These are phyloP conservation scores for Linderniella brevidens DNA, from an alignment of 257 asterid species.

Conservation along the genomic window DNA sequence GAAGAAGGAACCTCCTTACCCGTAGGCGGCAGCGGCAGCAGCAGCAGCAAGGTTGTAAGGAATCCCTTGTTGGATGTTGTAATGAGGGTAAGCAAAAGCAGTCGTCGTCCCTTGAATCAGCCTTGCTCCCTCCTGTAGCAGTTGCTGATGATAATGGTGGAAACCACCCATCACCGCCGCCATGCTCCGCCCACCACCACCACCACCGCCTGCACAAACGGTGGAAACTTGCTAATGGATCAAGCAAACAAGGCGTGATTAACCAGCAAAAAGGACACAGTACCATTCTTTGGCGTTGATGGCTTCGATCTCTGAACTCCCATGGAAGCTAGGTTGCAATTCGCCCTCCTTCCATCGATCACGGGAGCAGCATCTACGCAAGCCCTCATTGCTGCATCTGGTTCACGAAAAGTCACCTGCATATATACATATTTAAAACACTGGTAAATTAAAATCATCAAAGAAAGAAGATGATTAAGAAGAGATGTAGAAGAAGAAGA, in stretches of 20 bases:
- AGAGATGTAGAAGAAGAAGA: neutral
- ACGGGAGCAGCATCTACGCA: slow-evolving; percentile 89
- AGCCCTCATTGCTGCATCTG: slow-evolving; percentile 94
- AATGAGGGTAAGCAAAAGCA: slow-evolving; percentile 71
- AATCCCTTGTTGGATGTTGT: slow-evolving; percentile 85
- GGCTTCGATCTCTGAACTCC: slow-evolving; percentile 96
- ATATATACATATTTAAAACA: neutral
- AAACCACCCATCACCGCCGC: slow-evolving; percentile 7
- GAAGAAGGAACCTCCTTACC: slow-evolving; percentile 27
- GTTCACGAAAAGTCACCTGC: slow-evolving; percentile 81
- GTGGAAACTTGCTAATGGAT: neutral
- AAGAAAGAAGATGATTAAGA: neutral
- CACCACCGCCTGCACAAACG: slow-evolving; percentile 12
- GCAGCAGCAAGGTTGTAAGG: slow-evolving; percentile 47
- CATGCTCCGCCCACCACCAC: no score
- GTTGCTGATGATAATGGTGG: slow-evolving; percentile 18
- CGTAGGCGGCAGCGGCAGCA: slow-evolving; percentile 18
- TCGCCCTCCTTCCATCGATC: slow-evolving; percentile 95
- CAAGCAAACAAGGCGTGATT: neutral
- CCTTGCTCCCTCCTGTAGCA: slow-evolving; percentile 24
- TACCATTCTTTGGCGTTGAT: slow-evolving; percentile 77
- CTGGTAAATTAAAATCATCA: neutral
- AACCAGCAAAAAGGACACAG: neutral
- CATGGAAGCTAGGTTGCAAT: slow-evolving; percentile 93
- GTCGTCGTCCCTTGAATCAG: slow-evolving; percentile 23